phyloP scores from a whole-genome alignment of 768 basidiomycete genomes.

The Russula brevipes region DNA sequence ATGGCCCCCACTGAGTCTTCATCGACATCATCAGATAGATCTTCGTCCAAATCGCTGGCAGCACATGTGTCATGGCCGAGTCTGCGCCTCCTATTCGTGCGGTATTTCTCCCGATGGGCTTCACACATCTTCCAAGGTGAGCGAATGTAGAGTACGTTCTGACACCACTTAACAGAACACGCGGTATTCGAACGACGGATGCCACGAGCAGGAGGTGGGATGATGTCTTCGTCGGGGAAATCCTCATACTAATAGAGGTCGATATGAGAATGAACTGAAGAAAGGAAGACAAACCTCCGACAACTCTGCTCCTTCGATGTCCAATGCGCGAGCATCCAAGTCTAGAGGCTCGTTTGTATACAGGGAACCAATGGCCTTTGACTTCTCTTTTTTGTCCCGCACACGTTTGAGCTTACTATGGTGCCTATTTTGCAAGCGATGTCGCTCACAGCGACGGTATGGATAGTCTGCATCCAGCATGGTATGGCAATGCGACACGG shows the following conservation, averaged over 20 bases:
- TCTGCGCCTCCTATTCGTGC: conserved; percentile 31
- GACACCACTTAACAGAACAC: conserved; percentile 40
- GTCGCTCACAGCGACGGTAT: conserved; percentile 52
- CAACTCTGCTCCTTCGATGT: not conserved
- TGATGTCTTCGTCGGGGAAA: conserved; percentile 18
- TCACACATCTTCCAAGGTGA: conserved; percentile 49
- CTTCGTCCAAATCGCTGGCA: conserved; percentile 7
- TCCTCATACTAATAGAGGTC: conserved; percentile 4
- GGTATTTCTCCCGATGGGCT: conserved; percentile 38
- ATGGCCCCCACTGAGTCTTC: not conserved
- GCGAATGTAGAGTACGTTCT: conserved; percentile 40
- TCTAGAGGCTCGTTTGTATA: conserved; percentile 10
- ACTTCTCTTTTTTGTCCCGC: conserved; percentile 46
- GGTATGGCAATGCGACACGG: conserved; percentile 52
- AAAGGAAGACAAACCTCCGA: conserved; percentile 15
- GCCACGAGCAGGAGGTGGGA: conserved; percentile 32
- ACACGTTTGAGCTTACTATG: conserved; percentile 49
- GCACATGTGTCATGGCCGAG: conserved; percentile 27
- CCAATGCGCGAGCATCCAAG: conserved; percentile 8
- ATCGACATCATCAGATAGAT: not conserved
- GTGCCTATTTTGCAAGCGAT: conserved; percentile 50
- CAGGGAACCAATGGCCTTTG: not conserved
- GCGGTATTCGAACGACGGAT: conserved; percentile 34
- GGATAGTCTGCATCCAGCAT: conserved; percentile 44
- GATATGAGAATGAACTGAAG: not conserved